Base-by-base conservation (phyloP, 495 filamentous ascomycete species). In the Evernia prunastri region DNA sequence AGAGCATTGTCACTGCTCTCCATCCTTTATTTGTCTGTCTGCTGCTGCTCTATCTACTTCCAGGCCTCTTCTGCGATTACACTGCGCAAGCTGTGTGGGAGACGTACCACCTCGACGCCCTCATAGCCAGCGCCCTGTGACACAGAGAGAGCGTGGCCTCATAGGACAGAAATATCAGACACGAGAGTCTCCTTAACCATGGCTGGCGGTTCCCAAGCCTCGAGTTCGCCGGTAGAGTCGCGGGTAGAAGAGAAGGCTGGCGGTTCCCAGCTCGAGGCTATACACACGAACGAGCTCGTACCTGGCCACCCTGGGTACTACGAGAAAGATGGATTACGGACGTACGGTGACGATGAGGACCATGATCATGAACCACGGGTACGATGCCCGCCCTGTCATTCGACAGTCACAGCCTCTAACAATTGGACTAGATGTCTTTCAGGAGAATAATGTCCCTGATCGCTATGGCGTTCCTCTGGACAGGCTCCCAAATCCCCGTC, bases 381-480 rank as follows among this genome's bases (percentile, higher is more conserved):
- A 69, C 27, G 69, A 3, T 15, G 33, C 57, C 18, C 42, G 13
- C 13, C 37, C 29, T 42, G 45, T 11, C 12, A 13, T 40, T 23
- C 27, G 20, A 31, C 12, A 1, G 3, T 23, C 8, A 58, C 20
- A 17, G 23, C 37, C 20, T 23, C 60, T 27, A 13, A 40, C 20
- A 15, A 12, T 31, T 17, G 23, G 23, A 27, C 39, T 61, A 86
- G 81, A 84, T 87, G 81, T 80, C 81, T 29, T 78, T 81, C 47
- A 77, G 73, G 33, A 75, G 82, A 13, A 77, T 86, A 68, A 82
- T 86, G 80, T 78, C 83, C 40, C 79, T 88, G 58, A 70, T 81
- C 18, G 80, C 84, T 45, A 86, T 88, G 84, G 83, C 82, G 12
- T 86, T 88, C 63, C 72, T 88, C 39, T 87, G 83, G 84, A 85